Evolutionary conservation across 805 yeast species (phyloP).

Genomic region (Clavispora carvajalis): DNA sequence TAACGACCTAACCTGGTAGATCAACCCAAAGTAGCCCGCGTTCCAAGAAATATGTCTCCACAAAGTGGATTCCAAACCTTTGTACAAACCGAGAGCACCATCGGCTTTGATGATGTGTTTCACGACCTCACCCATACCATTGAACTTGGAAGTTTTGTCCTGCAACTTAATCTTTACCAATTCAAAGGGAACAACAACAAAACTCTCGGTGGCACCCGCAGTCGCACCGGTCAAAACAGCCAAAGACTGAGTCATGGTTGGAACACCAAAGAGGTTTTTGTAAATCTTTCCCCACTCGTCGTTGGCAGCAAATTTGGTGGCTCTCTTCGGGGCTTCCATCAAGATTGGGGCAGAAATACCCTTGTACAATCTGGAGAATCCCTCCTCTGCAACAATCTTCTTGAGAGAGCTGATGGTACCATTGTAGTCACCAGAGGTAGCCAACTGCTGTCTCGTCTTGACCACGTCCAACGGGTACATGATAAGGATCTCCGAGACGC

Average conservation of each 20-base stretch:
- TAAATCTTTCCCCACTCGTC: slow-evolving; percentile 93
- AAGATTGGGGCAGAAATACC: slow-evolving; percentile 95
- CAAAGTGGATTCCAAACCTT: slow-evolving; percentile 93
- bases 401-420: slow-evolving; percentile 82
- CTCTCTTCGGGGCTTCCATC: slow-evolving; percentile 99
- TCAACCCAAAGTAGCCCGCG: slow-evolving; percentile 95
- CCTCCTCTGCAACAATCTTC: slow-evolving; percentile 84
- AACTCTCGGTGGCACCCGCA: slow-evolving; percentile 96
- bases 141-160: slow-evolving; percentile 76
- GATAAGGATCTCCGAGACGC: slow-evolving; percentile 89
- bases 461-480: slow-evolving; percentile 98
- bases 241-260: slow-evolving; percentile 69
- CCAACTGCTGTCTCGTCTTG: slow-evolving; percentile 90
- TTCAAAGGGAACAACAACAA: slow-evolving; percentile 97
- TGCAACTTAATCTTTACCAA: slow-evolving; percentile 92
- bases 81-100: slow-evolving; percentile 81
- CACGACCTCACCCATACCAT: slow-evolving; percentile 80
- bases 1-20: slow-evolving; percentile 74
- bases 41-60: slow-evolving; percentile 98
- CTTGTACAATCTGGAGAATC: slow-evolving; percentile 75
- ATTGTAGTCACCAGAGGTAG: slow-evolving; percentile 56
- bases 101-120: slow-evolving; percentile 64
- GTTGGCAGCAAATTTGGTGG: slow-evolving; percentile 96
- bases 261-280: slow-evolving; percentile 62
- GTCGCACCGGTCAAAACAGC: slow-evolving; percentile 94